phyloP scores from a whole-genome alignment of 257 asterid species.

The Fraxinus anomala region DNA sequence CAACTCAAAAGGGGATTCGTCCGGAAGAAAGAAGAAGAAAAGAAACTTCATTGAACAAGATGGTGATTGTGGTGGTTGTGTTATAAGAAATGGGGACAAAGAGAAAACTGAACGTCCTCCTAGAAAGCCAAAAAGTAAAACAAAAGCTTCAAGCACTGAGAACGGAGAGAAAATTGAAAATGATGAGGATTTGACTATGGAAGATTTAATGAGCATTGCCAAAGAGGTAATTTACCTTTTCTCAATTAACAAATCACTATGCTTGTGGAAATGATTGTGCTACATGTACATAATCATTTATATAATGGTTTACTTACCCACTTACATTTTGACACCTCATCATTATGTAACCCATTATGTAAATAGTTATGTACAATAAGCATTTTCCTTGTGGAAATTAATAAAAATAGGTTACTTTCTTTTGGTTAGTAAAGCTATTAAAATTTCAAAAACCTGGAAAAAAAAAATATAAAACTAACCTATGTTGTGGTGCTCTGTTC shows the following conservation, averaged over 20 bases:
- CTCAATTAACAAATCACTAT: background rate
- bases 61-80: background rate
- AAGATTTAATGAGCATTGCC: constrained; percentile 45
- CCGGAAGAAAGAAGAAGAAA: background rate
- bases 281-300: no score
- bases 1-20: background rate
- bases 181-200: constrained; percentile 42
- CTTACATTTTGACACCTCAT: no score
- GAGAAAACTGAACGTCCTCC: background rate
- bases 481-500: background rate
- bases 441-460: background rate
- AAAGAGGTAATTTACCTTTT: constrained; percentile 38
- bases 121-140: background rate
- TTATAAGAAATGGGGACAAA: background rate
- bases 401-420: background rate
- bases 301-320: no score
- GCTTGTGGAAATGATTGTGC: background rate
- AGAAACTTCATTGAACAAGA: background rate
- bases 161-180: background rate
- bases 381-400: background rate
- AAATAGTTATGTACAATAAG: no score
- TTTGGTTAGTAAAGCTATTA: background rate
- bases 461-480: background rate
- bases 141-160: background rate
- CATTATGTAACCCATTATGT: no score